These are phyloP conservation scores for Mariannaea sp. DNA, from an alignment of 2,329 filamentous ascomycete species.

Conservation along the genomic window DNA sequence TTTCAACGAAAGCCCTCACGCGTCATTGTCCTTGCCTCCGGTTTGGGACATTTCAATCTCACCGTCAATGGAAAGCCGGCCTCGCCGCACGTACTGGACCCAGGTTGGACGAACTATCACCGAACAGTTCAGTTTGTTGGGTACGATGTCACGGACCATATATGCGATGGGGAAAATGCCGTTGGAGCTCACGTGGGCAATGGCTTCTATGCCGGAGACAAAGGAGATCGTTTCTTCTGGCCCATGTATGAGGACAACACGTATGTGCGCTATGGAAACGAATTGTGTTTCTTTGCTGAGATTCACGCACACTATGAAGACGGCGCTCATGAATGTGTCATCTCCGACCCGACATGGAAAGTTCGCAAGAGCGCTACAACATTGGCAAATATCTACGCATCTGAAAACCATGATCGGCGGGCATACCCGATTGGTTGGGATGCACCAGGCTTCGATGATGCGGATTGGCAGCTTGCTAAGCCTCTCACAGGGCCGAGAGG, in stretches of 20 bases:
- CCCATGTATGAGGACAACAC: slow-evolving; percentile 50
- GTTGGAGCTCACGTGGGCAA: slow-evolving; percentile 49
- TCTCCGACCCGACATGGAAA: slow-evolving; percentile 45
- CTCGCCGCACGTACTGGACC: slow-evolving; percentile 44
- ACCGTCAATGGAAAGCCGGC: slow-evolving; percentile 42
- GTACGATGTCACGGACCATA: slow-evolving; percentile 47
- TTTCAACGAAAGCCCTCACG: slow-evolving; percentile 39
- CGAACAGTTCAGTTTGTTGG: slow-evolving; percentile 48
- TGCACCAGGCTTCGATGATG: slow-evolving; percentile 29
- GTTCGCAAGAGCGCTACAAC: slow-evolving; percentile 46
- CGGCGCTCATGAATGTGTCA: slow-evolving; percentile 42
- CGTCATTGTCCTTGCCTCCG: slow-evolving; percentile 45
- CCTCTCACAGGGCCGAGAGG: slow-evolving; percentile 47
- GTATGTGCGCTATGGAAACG: slow-evolving; percentile 45
- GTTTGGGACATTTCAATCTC: slow-evolving; percentile 48
- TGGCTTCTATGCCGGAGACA: slow-evolving; percentile 51
- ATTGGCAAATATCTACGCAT: slow-evolving; percentile 48
- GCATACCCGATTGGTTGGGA: slow-evolving; percentile 45
- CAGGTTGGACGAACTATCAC: slow-evolving; percentile 49
- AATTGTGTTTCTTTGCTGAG: slow-evolving; percentile 48
- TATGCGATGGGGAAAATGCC: slow-evolving; percentile 43
- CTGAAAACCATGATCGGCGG: slow-evolving; percentile 45
- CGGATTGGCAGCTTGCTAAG: slow-evolving; percentile 41
- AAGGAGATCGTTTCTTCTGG: slow-evolving; percentile 50
- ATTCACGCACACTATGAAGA: slow-evolving; percentile 46